phyloP scores from a whole-genome alignment of 78 protist species.

The Dictyostelium purpureum region DNA sequence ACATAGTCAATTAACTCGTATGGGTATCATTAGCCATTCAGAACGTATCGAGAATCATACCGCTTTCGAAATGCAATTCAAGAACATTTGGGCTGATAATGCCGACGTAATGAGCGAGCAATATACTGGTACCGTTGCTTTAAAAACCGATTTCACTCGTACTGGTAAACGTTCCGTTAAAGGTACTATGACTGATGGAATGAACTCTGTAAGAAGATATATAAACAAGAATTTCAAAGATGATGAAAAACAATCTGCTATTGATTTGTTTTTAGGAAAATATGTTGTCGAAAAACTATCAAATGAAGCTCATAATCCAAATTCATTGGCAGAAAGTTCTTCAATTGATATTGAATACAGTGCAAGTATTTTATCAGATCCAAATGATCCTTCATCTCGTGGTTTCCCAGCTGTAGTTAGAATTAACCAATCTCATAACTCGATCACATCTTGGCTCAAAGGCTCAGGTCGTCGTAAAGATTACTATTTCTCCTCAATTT shows the following conservation, averaged over 20 bases:
- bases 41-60: constrained; percentile 19
- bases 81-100: constrained; percentile 84
- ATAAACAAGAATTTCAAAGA: constrained; percentile 67
- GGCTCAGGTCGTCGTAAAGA: constrained; percentile 28
- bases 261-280: constrained; percentile 76
- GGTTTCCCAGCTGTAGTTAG: background rate
- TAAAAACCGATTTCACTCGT: constrained; percentile 83
- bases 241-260: constrained; percentile 71
- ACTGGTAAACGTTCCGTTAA: constrained; percentile 76
- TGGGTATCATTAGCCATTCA: constrained; percentile 65
- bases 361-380: background rate
- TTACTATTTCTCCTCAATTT: constrained; percentile 19
- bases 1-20: constrained; percentile 49
- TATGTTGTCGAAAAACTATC: constrained; percentile 49
- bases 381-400: background rate
- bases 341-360: background rate
- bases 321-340: background rate
- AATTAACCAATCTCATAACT: background rate
- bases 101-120: constrained; percentile 82
- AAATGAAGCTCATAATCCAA: background rate
- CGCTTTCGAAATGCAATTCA: constrained; percentile 44
- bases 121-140: constrained; percentile 84
- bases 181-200: constrained; percentile 80
- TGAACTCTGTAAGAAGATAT: constrained; percentile 61
- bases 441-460: constrained; percentile 13